These are phyloP conservation scores for Candida glaebosa DNA, from an alignment of 805 yeast genomes.

Conservation along the genomic window DNA sequence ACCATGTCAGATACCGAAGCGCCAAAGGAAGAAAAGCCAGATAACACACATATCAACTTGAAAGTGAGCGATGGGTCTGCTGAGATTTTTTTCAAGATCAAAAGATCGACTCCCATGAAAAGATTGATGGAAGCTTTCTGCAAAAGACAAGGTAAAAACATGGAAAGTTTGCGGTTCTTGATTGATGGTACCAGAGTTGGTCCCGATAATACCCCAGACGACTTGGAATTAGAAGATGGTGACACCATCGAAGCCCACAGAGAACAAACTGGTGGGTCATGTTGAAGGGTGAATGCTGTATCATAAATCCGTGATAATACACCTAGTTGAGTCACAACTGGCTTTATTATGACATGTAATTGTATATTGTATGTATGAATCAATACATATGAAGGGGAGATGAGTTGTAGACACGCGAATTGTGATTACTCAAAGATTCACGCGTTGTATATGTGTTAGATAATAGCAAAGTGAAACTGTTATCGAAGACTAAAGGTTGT, in stretches of 20 bases:
- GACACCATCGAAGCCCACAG: constrained; percentile 96
- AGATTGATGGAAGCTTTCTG: constrained; percentile 98
- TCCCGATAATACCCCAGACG: constrained; percentile 89
- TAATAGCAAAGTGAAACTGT: no score
- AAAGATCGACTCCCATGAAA: constrained; percentile 85
- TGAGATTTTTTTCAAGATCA: constrained; percentile 94
- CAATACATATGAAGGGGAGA: not conserved
- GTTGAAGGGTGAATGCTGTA: not conserved
- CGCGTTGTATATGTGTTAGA: no score
- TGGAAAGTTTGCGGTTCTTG: constrained; percentile 79
- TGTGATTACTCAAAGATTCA: no score
- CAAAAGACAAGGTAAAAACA: constrained; percentile 91
- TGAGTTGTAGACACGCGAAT: not conserved
- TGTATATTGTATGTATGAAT: not conserved
- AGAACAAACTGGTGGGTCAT: constrained; percentile 77
- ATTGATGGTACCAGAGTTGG: constrained; percentile 90
- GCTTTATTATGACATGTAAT: not conserved
- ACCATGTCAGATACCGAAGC: constrained; percentile 20
- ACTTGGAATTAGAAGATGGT: constrained; percentile 89
- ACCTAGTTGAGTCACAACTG: not conserved
- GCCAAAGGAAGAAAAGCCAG: constrained; percentile 46
- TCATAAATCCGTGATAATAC: not conserved
- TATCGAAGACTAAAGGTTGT: no score
- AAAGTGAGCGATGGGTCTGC: constrained; percentile 92
- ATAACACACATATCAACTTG: constrained; percentile 77